Evolutionary conservation across 2,329 filamentous ascomycete genomes (phyloP).

Genomic region (Fusarium sp.): DNA sequence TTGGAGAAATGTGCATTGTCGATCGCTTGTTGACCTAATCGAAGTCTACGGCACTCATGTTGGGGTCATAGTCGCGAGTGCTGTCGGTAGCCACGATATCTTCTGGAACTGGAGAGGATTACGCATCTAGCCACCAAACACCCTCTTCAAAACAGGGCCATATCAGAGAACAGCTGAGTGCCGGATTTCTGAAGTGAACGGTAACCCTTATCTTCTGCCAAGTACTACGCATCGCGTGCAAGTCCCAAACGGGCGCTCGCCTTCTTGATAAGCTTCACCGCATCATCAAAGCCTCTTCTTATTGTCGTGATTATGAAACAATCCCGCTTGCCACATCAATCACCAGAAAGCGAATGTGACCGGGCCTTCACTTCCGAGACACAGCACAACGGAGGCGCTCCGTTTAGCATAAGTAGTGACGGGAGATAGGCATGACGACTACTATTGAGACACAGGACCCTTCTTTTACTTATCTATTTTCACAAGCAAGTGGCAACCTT

Average conservation of each 20-base stretch:
- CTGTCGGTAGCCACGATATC: not conserved
- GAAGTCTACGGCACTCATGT: not conserved
- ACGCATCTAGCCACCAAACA: no score
- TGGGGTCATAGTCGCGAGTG: not conserved
- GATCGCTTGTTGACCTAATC: not conserved
- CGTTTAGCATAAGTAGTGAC: not conserved
- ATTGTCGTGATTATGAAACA: not conserved
- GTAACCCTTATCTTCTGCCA: not conserved
- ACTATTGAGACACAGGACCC: not conserved
- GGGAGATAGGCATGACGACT: slow-evolving; percentile 19
- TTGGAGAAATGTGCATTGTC: not conserved
- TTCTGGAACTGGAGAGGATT: not conserved
- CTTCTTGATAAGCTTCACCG: not conserved
- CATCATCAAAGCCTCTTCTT: not conserved
- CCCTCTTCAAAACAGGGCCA: no score
- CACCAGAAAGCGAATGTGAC: not conserved
- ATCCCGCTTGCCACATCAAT: not conserved
- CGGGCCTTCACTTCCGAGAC: not conserved
- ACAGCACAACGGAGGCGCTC: slow-evolving; percentile 1
- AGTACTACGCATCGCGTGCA: not conserved
- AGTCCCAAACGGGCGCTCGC: not conserved
- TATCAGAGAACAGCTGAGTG: not conserved
- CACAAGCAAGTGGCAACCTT: slow-evolving; percentile 11
- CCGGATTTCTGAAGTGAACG: not conserved
- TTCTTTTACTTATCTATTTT: not conserved